phyloP scores from a whole-genome alignment of 1,284 basidiomycete species.

The Wolfiporia cocos region DNA sequence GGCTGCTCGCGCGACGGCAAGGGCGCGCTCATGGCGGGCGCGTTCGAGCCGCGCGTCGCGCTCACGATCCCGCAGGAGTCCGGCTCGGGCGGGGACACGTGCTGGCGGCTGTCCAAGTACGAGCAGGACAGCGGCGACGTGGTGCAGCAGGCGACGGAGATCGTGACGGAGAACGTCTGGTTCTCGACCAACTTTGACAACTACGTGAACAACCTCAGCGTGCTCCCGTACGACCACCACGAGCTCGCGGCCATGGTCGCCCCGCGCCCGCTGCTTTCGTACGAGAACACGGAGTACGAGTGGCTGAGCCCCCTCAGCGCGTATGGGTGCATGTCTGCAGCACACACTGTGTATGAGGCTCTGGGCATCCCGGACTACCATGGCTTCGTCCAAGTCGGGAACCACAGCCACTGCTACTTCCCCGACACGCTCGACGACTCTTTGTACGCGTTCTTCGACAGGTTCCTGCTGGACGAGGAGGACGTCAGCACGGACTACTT shows the following conservation, averaged over 20 bases:
- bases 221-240: constrained; percentile 49
- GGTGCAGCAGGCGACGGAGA: constrained; percentile 44
- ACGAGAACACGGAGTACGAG: constrained; percentile 44
- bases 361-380: constrained; percentile 38
- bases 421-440: constrained; percentile 34
- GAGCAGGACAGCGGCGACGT: constrained; percentile 30
- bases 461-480: constrained; percentile 40
- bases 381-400: constrained; percentile 45
- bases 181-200: constrained; percentile 41
- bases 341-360: constrained; percentile 40
- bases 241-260: constrained; percentile 43
- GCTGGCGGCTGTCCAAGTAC: constrained; percentile 46
- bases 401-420: constrained; percentile 47
- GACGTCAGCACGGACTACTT: constrained; percentile 37
- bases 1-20: constrained; percentile 54
- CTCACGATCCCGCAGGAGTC: constrained; percentile 54
- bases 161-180: constrained; percentile 50
- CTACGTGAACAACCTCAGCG: constrained; percentile 34
- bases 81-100: constrained; percentile 48
- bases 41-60: constrained; percentile 45
- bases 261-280: constrained; percentile 42
- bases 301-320: constrained; percentile 43
- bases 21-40: constrained; percentile 48
- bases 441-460: constrained; percentile 45
- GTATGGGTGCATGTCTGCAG: constrained; percentile 44